phyloP scores from a whole-genome alignment of 2,329 filamentous ascomycete genomes.

The Metarhizium humberi region DNA sequence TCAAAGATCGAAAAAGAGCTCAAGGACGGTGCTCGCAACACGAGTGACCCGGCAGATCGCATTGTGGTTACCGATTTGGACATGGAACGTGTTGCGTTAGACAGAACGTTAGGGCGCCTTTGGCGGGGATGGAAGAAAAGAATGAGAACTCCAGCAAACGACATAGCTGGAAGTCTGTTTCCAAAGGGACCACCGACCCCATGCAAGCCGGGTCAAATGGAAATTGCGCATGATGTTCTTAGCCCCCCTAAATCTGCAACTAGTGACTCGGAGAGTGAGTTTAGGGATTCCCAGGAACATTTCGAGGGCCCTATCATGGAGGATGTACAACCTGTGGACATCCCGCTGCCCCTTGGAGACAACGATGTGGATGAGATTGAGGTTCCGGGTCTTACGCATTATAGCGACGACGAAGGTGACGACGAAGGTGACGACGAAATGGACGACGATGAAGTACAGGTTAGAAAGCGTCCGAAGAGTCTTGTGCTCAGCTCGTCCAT shows the following conservation, averaged over 20 bases:
- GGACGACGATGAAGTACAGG: slow-evolving; percentile 23
- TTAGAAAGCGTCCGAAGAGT: slow-evolving; percentile 37
- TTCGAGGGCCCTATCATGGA: slow-evolving; percentile 13
- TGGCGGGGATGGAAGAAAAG: slow-evolving; percentile 96
- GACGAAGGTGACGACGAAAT: slow-evolving; percentile 34
- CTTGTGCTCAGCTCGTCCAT: slow-evolving; percentile 15
- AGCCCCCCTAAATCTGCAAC: slow-evolving; percentile 6
- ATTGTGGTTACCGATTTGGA: slow-evolving; percentile 84
- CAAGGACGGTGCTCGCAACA: slow-evolving; percentile 37
- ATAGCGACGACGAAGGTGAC: slow-evolving; percentile 53
- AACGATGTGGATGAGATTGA: slow-evolving; percentile 75
- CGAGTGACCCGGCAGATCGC: slow-evolving; percentile 47
- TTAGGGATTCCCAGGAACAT: slow-evolving; percentile 8
- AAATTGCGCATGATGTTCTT: slow-evolving; percentile 25
- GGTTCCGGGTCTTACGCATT: slow-evolving; percentile 56
- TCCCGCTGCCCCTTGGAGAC: slow-evolving; percentile 59
- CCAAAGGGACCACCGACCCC: slow-evolving; percentile 34
- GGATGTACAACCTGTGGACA: slow-evolving; percentile 26
- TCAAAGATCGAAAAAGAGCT: slow-evolving; percentile 50
- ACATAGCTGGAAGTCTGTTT: slow-evolving; percentile 37
- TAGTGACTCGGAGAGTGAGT: slow-evolving; percentile 7
- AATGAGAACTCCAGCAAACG: slow-evolving; percentile 48
- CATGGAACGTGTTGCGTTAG: slow-evolving; percentile 86
- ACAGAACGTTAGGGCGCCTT: slow-evolving; percentile 75
- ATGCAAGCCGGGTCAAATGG: slow-evolving; percentile 23